Base-by-base conservation (phyloP, 495 filamentous ascomycete species). In the Penicillium pulvis region DNA sequence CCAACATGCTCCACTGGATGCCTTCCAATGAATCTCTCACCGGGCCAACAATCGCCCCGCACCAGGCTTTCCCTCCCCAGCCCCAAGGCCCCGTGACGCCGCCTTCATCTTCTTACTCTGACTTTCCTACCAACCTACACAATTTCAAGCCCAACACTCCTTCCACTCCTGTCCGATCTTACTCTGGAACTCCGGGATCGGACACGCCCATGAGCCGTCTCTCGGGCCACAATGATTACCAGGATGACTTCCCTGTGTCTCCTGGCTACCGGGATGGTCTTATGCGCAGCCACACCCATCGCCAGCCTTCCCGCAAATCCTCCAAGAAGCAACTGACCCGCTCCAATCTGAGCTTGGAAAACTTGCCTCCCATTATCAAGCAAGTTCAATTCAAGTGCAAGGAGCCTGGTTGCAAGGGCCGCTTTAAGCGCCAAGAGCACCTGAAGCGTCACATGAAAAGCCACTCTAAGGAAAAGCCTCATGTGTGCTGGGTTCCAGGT, bases 361-460 rank as follows among this genome's bases (percentile, higher is more conserved):
- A 74, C 56, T 59, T 79, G 1, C 75, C 74, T 23, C 62, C 69
- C 1, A 73, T 75, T 52, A 74, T 75, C 24, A 75, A 75, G 59
- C 72, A 78, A 56, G 77, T 79, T 0, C 77, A 78, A 42, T 79
- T 79, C 64, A 76, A 70, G 58, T 84, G 81, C 73, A 72, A 76
- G 35, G 70, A 79, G 35, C 71, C 72, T 9, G 73, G 71, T 14
- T 84, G 78, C 63, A 79, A 79, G 59, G 77, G 74, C 0, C 71
- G 74, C 1, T 86, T 87, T 64, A 85, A 85, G 69, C 68, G 85
- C 46, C 81, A 82, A 36, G 86, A 89, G 56, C 86, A 89, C 57
- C 67, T 88, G 1, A 87, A 87, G 69, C 75, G 86, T 16, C 87
- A 90, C 63, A 79, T 81, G 65, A 77, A 79, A 58, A 84, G 79